A percentile compares a stretch with the other conserved stretches of the same genome.
phyloP scores from a whole-genome alignment of 2,329 filamentous ascomycete species.

The Diaporthe amygdali region DNA sequence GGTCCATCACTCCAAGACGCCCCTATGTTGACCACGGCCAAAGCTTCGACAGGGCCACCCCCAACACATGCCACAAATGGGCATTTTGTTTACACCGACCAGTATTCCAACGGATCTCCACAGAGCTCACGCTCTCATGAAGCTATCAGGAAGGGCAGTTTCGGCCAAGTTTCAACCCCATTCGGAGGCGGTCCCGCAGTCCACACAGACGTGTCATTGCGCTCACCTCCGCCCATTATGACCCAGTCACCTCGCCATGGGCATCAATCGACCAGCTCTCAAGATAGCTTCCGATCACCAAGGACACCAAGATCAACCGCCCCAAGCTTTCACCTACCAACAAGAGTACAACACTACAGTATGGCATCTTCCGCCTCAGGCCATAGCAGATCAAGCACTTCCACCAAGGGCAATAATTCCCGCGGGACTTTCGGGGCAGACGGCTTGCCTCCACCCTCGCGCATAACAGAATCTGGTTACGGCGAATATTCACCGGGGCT shows the following conservation, averaged over 20 bases:
- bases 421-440: not conserved
- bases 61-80: not conserved
- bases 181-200: not conserved
- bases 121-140: not conserved
- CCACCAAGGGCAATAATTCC: not conserved
- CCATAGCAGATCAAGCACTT: conserved; percentile 1
- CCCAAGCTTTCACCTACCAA: conserved; percentile 21
- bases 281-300: not conserved
- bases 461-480: not conserved
- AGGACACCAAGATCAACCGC: conserved; percentile 9
- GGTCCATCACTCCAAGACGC: conserved; percentile 1
- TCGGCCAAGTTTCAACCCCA: not conserved
- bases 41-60: not conserved
- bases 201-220: not conserved
- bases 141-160: not conserved
- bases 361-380: not conserved
- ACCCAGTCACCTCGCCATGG: not conserved
- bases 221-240: not conserved
- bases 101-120: not conserved
- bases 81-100: not conserved
- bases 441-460: conserved; percentile 3
- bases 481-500: not conserved
- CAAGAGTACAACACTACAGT: conserved; percentile 10
- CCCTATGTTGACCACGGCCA: not conserved
- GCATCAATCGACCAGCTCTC: not conserved